Percentiles rank a stretch among this genome's conserved stretches.
Evolutionary conservation across 2,329 filamentous ascomycete genomes (phyloP).

Genomic region (Diaporthe ampelina): DNA sequence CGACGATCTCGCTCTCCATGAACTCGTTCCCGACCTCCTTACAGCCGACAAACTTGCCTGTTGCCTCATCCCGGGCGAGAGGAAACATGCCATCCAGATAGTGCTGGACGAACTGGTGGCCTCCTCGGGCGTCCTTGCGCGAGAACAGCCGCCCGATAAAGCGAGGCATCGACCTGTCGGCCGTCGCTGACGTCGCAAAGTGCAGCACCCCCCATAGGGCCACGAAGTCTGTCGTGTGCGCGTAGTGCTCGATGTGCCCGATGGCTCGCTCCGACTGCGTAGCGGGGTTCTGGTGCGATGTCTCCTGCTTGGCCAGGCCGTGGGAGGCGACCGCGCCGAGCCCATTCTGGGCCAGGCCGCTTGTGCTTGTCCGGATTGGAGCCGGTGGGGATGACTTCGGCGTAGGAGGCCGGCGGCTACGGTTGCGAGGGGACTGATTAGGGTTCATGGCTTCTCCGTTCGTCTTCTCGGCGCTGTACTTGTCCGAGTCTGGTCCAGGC

Average conservation of each 20-base stretch:
- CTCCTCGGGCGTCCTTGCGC: conserved; percentile 61
- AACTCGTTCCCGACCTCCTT: conserved; percentile 61
- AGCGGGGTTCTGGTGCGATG: conserved; percentile 53
- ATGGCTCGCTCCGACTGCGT: conserved; percentile 67
- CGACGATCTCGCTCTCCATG: conserved; percentile 70
- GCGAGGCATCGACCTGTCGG: conserved; percentile 64
- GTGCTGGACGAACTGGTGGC: conserved; percentile 73
- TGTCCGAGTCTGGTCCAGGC: not conserved
- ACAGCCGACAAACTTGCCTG: conserved; percentile 56
- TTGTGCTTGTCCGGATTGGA: conserved; percentile 30
- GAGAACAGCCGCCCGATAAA: conserved; percentile 75
- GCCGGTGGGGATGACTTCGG: conserved; percentile 28
- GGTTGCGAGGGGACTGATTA: not conserved
- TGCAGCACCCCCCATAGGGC: conserved; percentile 81
- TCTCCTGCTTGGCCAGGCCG: conserved; percentile 35
- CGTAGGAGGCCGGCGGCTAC: not conserved
- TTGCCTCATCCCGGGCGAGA: conserved; percentile 57
- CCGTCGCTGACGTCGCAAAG: conserved; percentile 65
- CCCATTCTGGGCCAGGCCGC: conserved; percentile 4
- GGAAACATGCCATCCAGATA: conserved; percentile 75
- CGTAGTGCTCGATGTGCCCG: conserved; percentile 84
- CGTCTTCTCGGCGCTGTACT: not conserved
- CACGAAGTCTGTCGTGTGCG: conserved; percentile 81
- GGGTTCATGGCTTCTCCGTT: not conserved
- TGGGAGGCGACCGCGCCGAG: not conserved